Conservation (phyloP, 2,329 filamentous ascomycete genomes). For the Cytospora piceicola region DNA sequence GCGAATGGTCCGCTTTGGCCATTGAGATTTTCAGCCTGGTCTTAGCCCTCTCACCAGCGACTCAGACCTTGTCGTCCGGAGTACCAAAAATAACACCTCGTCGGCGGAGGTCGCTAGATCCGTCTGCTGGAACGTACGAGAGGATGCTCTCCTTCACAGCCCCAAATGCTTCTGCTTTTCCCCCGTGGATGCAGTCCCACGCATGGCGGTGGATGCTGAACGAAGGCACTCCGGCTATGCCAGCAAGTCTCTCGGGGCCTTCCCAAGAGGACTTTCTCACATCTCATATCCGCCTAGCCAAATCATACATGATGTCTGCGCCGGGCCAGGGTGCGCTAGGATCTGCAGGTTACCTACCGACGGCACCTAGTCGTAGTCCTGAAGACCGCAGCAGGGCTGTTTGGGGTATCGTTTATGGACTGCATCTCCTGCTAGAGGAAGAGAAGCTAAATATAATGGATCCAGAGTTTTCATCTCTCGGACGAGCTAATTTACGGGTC, state of each 20-base stretch:
- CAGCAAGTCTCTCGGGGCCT: conserved; percentile 32
- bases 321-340: conserved; percentile 60
- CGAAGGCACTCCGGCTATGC: conserved; percentile 43
- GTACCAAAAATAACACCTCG: conserved; percentile 34
- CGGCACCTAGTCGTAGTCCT: conserved; percentile 54
- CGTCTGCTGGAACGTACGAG: conserved; percentile 35
- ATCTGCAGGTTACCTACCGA: conserved; percentile 66
- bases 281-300: conserved; percentile 61
- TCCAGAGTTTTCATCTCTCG: conserved; percentile 49
- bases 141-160: conserved; percentile 51
- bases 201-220: conserved; percentile 76
- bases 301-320: conserved; percentile 65
- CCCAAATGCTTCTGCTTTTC: conserved; percentile 53
- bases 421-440: conserved; percentile 91
- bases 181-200: conserved; percentile 62
- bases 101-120: conserved; percentile 43
- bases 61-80: not conserved
- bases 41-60: conserved; percentile 54
- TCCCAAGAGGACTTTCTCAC: conserved; percentile 47
- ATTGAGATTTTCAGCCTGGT: conserved; percentile 68
- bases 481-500: conserved; percentile 63
- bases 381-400: conserved; percentile 64
- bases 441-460: conserved; percentile 73
- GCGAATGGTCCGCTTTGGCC: conserved; percentile 72
- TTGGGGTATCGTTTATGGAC: conserved; percentile 70